Evolutionary conservation across 345 rosid genomes (phyloP).

Genomic region (Reutealis trisperma): DNA sequence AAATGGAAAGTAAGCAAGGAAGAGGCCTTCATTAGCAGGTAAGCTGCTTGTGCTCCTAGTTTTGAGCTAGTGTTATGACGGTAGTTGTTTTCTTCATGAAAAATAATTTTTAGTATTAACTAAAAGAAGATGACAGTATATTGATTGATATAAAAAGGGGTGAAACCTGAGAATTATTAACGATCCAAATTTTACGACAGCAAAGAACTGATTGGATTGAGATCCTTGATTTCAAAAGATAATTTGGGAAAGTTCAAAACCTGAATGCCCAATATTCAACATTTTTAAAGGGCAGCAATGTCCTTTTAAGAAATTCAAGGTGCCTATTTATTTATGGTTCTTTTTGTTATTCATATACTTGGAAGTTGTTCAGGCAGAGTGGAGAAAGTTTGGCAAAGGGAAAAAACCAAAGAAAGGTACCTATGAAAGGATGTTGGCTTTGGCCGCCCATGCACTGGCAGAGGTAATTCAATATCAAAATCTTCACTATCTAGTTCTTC

Average conservation of each 20-base stretch:
- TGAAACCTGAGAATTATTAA: background rate
- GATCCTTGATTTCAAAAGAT: too few relatives aligned
- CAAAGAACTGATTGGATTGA: background rate
- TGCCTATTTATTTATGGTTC: background rate
- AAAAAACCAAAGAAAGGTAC: slow-evolving; percentile 50
- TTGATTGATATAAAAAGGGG: background rate
- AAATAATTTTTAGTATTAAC: background rate
- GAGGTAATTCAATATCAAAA: slow-evolving; percentile 54
- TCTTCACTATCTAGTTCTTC: background rate
- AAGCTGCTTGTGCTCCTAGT: background rate
- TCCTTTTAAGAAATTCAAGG: too few relatives aligned
- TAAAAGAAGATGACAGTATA: background rate
- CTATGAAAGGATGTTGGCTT: slow-evolving; percentile 78
- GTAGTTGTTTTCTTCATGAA: background rate
- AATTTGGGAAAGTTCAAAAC: background rate
- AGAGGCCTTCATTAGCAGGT: background rate
- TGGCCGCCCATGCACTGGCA: slow-evolving; percentile 91
- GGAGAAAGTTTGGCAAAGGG: slow-evolving; percentile 45
- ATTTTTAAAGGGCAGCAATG: background rate
- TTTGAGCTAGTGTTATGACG: background rate
- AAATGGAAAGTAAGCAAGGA: background rate
- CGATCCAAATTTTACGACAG: background rate
- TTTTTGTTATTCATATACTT: slow-evolving; percentile 7
- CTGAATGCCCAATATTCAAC: background rate
- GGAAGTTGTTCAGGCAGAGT: slow-evolving; percentile 39